These are phyloP conservation scores for Verticillium longisporum DNA, from an alignment of 2,329 filamentous ascomycete species.

Conservation along the genomic window DNA sequence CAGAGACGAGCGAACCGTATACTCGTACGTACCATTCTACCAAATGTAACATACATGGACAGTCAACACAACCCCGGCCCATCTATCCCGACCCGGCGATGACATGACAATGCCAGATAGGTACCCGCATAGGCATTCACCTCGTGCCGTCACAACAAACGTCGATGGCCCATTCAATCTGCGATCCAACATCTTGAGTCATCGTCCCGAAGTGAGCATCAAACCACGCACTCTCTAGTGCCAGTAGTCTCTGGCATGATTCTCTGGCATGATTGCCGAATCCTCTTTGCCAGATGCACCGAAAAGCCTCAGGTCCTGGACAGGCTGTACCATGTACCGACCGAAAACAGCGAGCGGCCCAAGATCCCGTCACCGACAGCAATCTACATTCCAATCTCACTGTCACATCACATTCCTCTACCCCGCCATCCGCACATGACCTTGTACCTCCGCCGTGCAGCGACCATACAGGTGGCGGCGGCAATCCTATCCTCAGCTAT, in stretches of 20 bases:
- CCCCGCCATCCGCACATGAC: neutral
- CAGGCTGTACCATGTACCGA: neutral
- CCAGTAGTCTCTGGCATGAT: too few species aligned
- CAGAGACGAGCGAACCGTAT: neutral
- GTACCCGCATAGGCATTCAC: neutral
- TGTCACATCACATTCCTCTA: neutral
- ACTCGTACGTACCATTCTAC: neutral
- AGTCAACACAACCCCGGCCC: too few species aligned
- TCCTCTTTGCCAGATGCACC: neutral
- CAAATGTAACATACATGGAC: too few species aligned
- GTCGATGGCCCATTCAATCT: neutral
- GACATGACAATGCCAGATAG: neutral
- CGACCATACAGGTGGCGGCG: neutral
- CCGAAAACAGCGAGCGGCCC: neutral
- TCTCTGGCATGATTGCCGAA: too few species aligned
- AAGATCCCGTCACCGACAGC: neutral
- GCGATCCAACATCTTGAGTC: neutral
- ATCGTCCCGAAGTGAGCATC: neutral
- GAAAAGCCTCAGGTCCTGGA: neutral
- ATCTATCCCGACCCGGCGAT: neutral
- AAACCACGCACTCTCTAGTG: neutral
- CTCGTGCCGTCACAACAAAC: neutral
- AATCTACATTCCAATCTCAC: neutral
- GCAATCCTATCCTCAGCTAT: neutral
- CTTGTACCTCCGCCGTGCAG: neutral